Base-by-base conservation (phyloP, 1,139 yeast genomes). In the Debaryomyces subglobosus region DNA sequence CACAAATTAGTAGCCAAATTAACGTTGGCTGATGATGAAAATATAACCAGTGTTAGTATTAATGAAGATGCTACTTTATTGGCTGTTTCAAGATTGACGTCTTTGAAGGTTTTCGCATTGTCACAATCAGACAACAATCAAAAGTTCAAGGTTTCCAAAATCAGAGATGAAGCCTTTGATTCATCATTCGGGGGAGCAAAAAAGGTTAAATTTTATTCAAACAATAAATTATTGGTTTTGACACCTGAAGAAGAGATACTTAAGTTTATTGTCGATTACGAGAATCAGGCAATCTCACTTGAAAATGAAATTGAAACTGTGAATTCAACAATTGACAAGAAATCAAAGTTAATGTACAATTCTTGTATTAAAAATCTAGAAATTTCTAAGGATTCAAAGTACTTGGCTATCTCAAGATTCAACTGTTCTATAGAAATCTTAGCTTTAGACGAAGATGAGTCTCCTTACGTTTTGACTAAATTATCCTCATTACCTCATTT, bases 21-120 rank as follows among this genome's bases (percentile, higher is more conserved):
- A 57, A 74, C 79, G 1, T 69, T 90, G 50, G 76, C 84, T 39
- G 96, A 86, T 56, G 96, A 89, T 43, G 97, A 90, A 57, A 88
- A 89, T 66, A 85, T 94, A 43, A 76, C 92, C 1, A 70, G 80
- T 44, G 90, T 87, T 46, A 77, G 84, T n/a, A 63, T 91, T 40
- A 86, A 90, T 29, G 75, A 78, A 18, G 84, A 83, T 54, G 95
- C 89, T 1, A 69, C 80, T 35, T 72, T 84, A 29, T 69, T 94
- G 48, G 86, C 85, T 0, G 95, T 91, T 30, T 81, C 92, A 10
- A 84, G 96, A 45, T 71, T 85, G 47, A 74, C 83, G 12, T 79
- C 85, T 1, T 83, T 90, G 10, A 90, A 86, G 63, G 62, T 92
- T 2, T 94, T 89, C 62, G 74, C 74, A 51, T 74, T 91, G 44